phyloP scores from a whole-genome alignment of 345 rosid species.

The Salix arbutifolia region DNA sequence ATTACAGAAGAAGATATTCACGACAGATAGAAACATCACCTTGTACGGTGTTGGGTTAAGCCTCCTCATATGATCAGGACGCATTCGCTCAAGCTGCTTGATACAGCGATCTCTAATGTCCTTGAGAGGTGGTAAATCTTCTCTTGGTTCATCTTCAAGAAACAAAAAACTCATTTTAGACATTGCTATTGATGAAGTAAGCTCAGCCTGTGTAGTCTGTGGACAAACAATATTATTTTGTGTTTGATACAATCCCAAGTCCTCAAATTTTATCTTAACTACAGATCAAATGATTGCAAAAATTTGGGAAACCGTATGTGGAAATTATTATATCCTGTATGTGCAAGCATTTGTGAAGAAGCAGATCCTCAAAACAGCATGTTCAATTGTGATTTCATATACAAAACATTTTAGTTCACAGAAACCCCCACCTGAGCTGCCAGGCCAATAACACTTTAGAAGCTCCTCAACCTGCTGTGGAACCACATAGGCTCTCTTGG shows the following conservation, averaged over 20 bases:
- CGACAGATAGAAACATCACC: constrained; percentile 31
- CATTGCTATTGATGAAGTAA: not conserved
- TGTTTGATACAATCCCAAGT: not conserved
- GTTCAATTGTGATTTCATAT: not conserved
- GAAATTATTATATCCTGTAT: not conserved
- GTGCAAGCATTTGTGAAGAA: not conserved
- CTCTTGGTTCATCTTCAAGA: constrained; percentile 54
- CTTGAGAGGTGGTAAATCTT: constrained; percentile 60
- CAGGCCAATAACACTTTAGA: constrained; percentile 88
- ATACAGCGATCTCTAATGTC: constrained; percentile 75
- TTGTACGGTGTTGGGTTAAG: constrained; percentile 94
- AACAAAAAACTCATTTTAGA: not conserved
- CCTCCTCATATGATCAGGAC: constrained; percentile 90
- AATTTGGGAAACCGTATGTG: not conserved
- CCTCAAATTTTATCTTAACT: not conserved
- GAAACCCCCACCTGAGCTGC: constrained; percentile 57
- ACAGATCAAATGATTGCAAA: not conserved
- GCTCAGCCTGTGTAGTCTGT: not conserved
- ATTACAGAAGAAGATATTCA: not conserved
- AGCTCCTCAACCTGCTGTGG: constrained; percentile 90
- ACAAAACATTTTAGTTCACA: not conserved
- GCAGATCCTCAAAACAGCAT: not conserved
- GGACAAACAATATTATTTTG: not conserved
- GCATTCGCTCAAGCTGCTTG: constrained; percentile 80
- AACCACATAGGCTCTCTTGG: constrained; percentile 92